A percentile compares a stretch with the other conserved stretches of the same genome.
These are phyloP conservation scores for Castanea mollissima DNA, from an alignment of 306 rosid species.

Conservation along the genomic window DNA sequence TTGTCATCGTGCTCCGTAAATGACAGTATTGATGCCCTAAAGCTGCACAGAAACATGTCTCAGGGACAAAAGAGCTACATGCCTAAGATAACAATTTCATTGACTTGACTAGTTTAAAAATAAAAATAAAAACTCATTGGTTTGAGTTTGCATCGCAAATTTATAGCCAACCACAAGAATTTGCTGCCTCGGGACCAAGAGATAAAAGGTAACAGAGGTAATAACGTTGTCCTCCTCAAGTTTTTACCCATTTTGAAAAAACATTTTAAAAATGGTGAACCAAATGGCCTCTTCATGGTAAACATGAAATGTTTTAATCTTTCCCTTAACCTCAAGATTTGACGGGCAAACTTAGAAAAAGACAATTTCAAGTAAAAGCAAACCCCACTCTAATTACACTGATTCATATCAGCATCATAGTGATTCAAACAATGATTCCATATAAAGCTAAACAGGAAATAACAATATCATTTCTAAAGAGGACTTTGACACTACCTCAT, in stretches of 20 bases:
- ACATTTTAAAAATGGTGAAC: no score
- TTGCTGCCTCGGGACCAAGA: constrained; percentile 3
- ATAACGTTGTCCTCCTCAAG: not conserved
- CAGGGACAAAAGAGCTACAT: constrained; percentile 24
- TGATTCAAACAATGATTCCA: not conserved
- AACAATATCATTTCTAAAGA: not conserved
- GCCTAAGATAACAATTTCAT: constrained; percentile 15
- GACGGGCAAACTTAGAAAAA: no score
- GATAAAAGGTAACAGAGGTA: not conserved
- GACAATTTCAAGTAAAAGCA: no score
- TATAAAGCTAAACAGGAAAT: not conserved
- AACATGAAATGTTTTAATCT: not conserved
- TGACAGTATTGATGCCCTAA: constrained; percentile 81
- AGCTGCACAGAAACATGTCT: constrained; percentile 58
- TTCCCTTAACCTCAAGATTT: no score
- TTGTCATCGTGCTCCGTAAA: constrained; percentile 95
- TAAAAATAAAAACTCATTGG: not conserved
- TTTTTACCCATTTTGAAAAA: no score
- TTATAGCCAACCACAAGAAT: not conserved
- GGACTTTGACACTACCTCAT: not conserved
- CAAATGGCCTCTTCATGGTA: not conserved
- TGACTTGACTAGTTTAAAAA: not conserved
- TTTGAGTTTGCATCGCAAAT: constrained; percentile 13
- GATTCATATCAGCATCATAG: not conserved
- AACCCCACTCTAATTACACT: not conserved